Evolutionary conservation across 2,329 filamentous ascomycete species (phyloP).

Genomic region (Rutstroemia sp.): DNA sequence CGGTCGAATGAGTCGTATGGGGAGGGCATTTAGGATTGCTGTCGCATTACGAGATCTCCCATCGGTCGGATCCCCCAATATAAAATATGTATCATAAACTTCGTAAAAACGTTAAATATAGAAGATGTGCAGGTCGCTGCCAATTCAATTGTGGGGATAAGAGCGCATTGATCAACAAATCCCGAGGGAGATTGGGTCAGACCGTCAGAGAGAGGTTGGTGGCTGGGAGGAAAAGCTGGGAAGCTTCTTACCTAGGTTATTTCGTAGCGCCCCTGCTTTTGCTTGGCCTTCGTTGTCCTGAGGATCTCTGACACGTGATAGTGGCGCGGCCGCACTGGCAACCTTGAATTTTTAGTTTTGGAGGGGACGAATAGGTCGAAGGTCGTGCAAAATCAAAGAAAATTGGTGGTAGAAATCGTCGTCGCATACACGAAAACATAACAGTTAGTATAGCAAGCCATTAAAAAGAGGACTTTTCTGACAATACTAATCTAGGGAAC

Average conservation of each 20-base stretch:
- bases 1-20: conserved; percentile 54
- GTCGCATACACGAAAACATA: neutral
- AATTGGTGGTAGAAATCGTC: too few species aligned
- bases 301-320: neutral
- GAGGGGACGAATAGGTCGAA: neutral
- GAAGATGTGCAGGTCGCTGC: neutral
- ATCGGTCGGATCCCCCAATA: conserved; percentile 3
- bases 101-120: conserved; percentile 7
- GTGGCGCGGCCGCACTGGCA: neutral
- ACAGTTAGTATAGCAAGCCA: too few species aligned
- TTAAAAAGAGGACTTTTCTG: too few species aligned
- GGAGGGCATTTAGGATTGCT: conserved; percentile 48
- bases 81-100: neutral
- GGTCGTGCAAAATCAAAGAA: too few species aligned
- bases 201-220: neutral
- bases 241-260: neutral
- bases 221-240: conserved; percentile 1
- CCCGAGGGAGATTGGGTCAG: conserved; percentile 2
- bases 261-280: too few species aligned
- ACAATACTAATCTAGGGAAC: neutral
- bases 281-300: neutral
- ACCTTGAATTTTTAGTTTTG: neutral
- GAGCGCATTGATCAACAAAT: conserved; percentile 9
- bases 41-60: conserved; percentile 17
- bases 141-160: conserved; percentile 8